Conservation (phyloP, 2,329 filamentous ascomycete genomes). For the Aspergillus udagawae region DNA sequence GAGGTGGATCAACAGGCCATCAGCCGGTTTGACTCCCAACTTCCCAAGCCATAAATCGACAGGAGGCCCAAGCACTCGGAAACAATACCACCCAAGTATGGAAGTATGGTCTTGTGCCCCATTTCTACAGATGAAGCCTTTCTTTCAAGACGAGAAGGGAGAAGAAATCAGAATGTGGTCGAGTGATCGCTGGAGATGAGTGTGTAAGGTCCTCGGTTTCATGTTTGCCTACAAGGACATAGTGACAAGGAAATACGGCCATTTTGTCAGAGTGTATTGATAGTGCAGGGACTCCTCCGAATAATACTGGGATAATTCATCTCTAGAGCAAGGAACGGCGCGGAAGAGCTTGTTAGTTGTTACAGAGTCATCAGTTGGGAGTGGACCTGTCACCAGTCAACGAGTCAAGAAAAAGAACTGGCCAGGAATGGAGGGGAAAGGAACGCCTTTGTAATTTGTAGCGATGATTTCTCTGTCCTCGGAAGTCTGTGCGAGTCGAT, state of each 20-base stretch:
- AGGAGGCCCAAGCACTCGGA: constrained; percentile 20
- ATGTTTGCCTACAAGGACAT: no score
- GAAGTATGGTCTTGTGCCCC: not conserved
- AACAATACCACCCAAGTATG: constrained; percentile 8
- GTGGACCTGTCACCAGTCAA: not conserved
- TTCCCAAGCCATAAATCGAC: not conserved
- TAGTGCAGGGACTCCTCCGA: not conserved
- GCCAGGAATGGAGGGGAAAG: not conserved
- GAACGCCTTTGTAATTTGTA: not conserved
- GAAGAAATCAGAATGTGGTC: not conserved
- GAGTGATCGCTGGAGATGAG: not conserved
- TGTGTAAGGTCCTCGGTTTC: not conserved
- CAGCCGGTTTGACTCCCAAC: not conserved
- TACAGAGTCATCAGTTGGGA: not conserved
- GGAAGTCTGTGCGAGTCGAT: constrained; percentile 16
- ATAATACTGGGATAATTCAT: not conserved
- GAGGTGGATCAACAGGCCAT: not conserved
- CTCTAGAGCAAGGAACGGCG: not conserved
- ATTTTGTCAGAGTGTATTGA: not conserved
- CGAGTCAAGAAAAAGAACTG: not conserved
- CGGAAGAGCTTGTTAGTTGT: not conserved
- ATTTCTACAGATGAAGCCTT: not conserved
- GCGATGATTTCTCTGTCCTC: constrained; percentile 4
- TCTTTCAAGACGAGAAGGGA: not conserved
- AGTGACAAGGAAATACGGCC: no score